phyloP scores from a whole-genome alignment of 1,139 yeast species.

The Diutina sp. region DNA sequence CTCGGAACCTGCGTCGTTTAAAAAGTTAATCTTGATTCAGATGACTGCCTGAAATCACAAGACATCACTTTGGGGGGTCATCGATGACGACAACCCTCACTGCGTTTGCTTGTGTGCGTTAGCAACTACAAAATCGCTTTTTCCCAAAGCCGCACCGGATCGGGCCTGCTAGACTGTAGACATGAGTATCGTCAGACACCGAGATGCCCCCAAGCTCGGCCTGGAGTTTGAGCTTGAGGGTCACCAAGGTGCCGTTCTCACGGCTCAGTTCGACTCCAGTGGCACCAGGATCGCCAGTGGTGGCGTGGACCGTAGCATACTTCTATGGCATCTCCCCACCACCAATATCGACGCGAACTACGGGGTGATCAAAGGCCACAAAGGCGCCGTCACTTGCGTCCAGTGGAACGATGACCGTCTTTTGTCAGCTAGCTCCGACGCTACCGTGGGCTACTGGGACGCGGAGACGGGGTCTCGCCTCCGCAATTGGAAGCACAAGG shows the following conservation, averaged over 20 bases:
- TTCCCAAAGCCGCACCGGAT: not conserved
- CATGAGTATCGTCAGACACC: not conserved
- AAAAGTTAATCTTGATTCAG: not conserved
- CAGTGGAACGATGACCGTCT: conserved; percentile 28
- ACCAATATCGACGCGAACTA: conserved; percentile 13
- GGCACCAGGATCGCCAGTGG: conserved; percentile 39
- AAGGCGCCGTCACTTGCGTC: conserved; percentile 37
- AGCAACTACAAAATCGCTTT: no score
- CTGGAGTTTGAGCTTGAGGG: conserved; percentile 24
- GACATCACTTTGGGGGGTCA: not conserved
- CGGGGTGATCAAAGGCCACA: conserved; percentile 33
- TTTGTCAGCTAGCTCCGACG: conserved; percentile 39
- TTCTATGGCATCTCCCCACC: conserved; percentile 32
- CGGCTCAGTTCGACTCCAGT: conserved; percentile 27
- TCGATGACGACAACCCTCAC: not conserved
- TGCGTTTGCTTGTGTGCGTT: no score
- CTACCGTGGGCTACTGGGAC: conserved; percentile 43
- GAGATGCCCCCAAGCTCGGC: conserved; percentile 1
- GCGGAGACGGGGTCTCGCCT: conserved; percentile 39
- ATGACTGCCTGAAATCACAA: not conserved
- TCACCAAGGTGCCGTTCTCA: conserved; percentile 35
- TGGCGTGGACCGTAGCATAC: conserved; percentile 35
- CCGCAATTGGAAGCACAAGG: conserved; percentile 46
- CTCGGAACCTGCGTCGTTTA: not conserved
- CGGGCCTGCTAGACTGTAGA: not conserved